Base-by-base conservation (phyloP, 768 basidiomycete species). In the Lactarius hatsudake region DNA sequence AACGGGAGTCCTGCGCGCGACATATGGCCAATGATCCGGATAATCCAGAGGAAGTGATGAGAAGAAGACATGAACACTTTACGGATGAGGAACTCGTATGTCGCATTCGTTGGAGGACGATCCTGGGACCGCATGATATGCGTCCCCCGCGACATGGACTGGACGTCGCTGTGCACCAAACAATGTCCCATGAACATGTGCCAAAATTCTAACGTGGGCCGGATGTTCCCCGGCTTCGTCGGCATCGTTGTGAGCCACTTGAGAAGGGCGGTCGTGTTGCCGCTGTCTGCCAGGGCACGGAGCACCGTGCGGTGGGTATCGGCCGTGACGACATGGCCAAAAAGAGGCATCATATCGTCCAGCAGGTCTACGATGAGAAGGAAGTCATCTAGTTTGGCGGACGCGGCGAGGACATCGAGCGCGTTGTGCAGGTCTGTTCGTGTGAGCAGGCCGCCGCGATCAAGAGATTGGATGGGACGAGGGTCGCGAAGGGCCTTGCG, bases 171-270 rank as follows among this genome's bases (percentile, higher is more conserved):
- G 28, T 66, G 55, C 17, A 17, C 72, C 70, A 48, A 70, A 65
- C 80, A 81, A 20, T 73, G 75, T 43, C 82, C 77, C 42, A 90
- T 76, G 68, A 87, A 81, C 12, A 80, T 66, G 68, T 88, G 83
- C 78, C 86, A 86, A 64, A 87, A 86, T 26, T 82, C 77, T 43
- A 82, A 75, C 28, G 81, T 80, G 0, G 87, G 86, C 5, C 73
- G 73, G 54, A 81, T 68, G 42, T 80, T 72, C 2, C 82, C 82
- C 3, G 85, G 79, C 59, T 81, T 82, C 30, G 75, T 75, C 17
- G 82, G 79, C 81, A 89, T 87, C n/a, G 77, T 77, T 54, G 71
- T 72, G 3, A 91, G 75, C 83, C 88, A 87, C 28, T 79, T 75
- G 32, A 80, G 72, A 45, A 84, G 80, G 15, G 81, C 78, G 58